phyloP scores from a whole-genome alignment of 78 protist species.

The Dictyostelium purpureum region DNA sequence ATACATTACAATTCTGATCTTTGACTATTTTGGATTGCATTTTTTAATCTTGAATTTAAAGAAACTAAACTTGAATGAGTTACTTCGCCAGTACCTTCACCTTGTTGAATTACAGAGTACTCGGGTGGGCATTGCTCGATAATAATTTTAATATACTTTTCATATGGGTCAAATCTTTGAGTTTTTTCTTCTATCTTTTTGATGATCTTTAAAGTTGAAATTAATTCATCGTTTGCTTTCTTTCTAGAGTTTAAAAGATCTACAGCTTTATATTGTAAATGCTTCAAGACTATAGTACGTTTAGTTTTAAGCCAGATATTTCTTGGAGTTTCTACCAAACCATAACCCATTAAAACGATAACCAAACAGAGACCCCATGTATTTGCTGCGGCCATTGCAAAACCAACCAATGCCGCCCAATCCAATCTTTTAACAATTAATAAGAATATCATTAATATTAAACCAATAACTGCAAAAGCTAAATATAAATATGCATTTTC shows the following conservation, averaged over 20 bases:
- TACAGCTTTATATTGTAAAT: slow-evolving; percentile 46
- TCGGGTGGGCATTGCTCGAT: slow-evolving; percentile 67
- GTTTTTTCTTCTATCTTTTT: slow-evolving; percentile 22
- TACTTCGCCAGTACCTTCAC: slow-evolving; percentile 56
- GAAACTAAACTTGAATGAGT: slow-evolving; percentile 15
- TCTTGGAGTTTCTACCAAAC: slow-evolving; percentile 85
- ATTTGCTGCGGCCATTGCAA: slow-evolving; percentile 84
- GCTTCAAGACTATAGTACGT: slow-evolving; percentile 11
- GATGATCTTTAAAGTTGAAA: slow-evolving; percentile 2
- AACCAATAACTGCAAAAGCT: slow-evolving; percentile 41
- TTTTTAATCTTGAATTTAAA: slow-evolving; percentile 32
- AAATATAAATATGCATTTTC: slow-evolving; percentile 75
- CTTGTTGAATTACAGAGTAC: slow-evolving; percentile 8
- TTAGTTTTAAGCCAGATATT: slow-evolving; percentile 35
- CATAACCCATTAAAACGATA: slow-evolving; percentile 83
- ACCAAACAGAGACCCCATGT: slow-evolving; percentile 83
- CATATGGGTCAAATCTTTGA: slow-evolving; percentile 40
- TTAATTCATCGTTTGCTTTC: slow-evolving; percentile 49
- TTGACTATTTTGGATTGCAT: neutral
- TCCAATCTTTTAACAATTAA: slow-evolving; percentile 36
- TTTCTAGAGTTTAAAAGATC: slow-evolving; percentile 18
- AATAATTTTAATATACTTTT: slow-evolving; percentile 39
- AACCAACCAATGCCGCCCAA: slow-evolving; percentile 66
- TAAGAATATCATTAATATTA: slow-evolving; percentile 59
- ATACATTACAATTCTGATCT: slow-evolving; percentile 38